Conservation (phyloP, 2,329 filamentous ascomycete genomes). For the Fusarium buxicola region DNA sequence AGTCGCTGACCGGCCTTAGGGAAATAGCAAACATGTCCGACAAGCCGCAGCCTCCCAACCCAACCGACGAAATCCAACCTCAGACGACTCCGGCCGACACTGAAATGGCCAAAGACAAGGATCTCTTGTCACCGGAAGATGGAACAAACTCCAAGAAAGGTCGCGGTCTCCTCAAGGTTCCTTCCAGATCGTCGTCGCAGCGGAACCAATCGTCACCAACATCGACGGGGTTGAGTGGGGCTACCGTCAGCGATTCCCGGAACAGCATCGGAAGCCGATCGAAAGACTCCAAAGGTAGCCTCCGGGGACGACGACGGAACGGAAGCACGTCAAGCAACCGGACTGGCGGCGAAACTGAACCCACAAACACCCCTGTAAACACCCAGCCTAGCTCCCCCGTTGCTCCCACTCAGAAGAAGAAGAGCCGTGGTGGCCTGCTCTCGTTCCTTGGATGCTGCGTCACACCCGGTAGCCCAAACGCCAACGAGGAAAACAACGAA, state of each 20-base stretch:
- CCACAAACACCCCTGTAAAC: constrained; percentile 60
- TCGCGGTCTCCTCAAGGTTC: constrained; percentile 66
- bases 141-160: constrained; percentile 60
- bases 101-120: constrained; percentile 59
- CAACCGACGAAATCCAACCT: constrained; percentile 49
- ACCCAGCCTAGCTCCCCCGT: constrained; percentile 65
- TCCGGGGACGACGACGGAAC: constrained; percentile 71
- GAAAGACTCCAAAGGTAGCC: constrained; percentile 74
- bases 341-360: constrained; percentile 65
- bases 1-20: constrained; percentile 40
- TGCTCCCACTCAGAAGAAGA: constrained; percentile 63
- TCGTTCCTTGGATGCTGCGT: constrained; percentile 75
- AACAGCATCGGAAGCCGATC: constrained; percentile 74
- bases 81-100: constrained; percentile 50
- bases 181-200: constrained; percentile 71
- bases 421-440: constrained; percentile 65
- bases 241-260: constrained; percentile 67
- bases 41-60: constrained; percentile 43
- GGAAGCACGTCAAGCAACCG: constrained; percentile 75
- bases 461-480: constrained; percentile 69
- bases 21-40: constrained; percentile 50
- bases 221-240: constrained; percentile 69
- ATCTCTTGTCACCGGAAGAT: constrained; percentile 56
- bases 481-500: constrained; percentile 64
- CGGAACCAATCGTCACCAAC: constrained; percentile 70